Base-by-base conservation (phyloP, 2,329 filamentous ascomycete species). In the Cercospora sp. region DNA sequence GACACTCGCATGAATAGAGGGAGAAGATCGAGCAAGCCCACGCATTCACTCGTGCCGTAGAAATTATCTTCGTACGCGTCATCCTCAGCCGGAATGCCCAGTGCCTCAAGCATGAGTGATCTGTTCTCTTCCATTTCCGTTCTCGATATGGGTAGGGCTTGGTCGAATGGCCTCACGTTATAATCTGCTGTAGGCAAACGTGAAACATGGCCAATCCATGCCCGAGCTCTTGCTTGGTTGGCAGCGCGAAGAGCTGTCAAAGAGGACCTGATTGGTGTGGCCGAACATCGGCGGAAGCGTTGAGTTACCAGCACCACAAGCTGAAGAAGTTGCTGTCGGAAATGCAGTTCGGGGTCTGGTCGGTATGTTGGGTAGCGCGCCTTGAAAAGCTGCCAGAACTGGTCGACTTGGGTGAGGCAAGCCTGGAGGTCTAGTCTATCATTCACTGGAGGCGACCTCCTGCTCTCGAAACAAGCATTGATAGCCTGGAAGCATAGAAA, bases 401-500 rank as follows among this genome's bases (percentile, higher is more conserved):
- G 82, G 82, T 78, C 70, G 10, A 71, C 63, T 33, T 74, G 69
- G 18, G 60, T 26, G 7, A 76, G 62, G 18, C 71, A 72, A 2
- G 73, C 67, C 5, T 62, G 31, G 1, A 63, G 28, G 42, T 36
- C 62, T 31, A 31, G 40, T 40, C 20, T 30, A 20, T 63, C 28
- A 7, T 31, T 30, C 9, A 30, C 12, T 6, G 42, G 42, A 2
- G 26, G 18, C n/a, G 36, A 64, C 42, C 69, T 30, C 59, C 61
- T 68, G 31, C 60, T 70, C 20, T 78, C 75, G 36, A 87, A 74
- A 4, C 84, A 76, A 45, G 77, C 75, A 20, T 80, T 75, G 51
- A 81, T 83, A 7, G 83, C 80, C 57, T 82, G 80, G 77, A 82
- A 84, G 48, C 84, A 73, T 3, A 87, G 75, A 71, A 86, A 88